Conservation (phyloP, 305 asterid species). For the Lippia alba region DNA sequence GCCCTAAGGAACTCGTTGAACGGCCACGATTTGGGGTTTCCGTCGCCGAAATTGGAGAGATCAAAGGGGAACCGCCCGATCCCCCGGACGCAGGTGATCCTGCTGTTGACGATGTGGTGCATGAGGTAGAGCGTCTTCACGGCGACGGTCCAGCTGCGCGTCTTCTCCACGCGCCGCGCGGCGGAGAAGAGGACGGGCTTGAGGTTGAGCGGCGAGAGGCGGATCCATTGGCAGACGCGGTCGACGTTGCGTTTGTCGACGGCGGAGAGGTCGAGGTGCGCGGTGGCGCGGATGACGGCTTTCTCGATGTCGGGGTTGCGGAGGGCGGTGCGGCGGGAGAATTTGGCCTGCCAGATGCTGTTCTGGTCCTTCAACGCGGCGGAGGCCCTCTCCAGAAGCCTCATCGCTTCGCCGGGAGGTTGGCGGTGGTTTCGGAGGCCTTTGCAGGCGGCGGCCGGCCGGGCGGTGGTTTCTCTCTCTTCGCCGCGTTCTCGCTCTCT, state of each 20-base stretch:
- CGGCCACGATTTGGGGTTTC: slow-evolving; percentile 46
- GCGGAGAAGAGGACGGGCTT: slow-evolving; percentile 68
- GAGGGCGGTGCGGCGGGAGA: slow-evolving; percentile 55
- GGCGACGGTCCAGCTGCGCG: slow-evolving; percentile 73
- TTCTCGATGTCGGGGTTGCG: slow-evolving; percentile 81
- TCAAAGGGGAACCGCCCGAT: slow-evolving; percentile 85
- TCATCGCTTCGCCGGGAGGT: slow-evolving; percentile 45
- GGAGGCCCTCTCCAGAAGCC: slow-evolving; percentile 76
- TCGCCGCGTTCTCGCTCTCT: background rate
- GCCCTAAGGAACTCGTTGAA: slow-evolving; percentile 60
- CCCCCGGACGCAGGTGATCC: slow-evolving; percentile 39
- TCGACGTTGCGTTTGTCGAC: slow-evolving; percentile 53
- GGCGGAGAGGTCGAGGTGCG: slow-evolving; percentile 55
- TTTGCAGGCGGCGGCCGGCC: background rate
- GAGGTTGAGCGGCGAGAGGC: slow-evolving; percentile 60
- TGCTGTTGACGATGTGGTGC: slow-evolving; percentile 58
- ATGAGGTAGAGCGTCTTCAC: slow-evolving; percentile 64
- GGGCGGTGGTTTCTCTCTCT: background rate
- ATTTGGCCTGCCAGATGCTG: slow-evolving; percentile 67
- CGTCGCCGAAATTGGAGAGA: slow-evolving; percentile 63
- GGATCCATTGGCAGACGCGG: slow-evolving; percentile 65
- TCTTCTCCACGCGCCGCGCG: slow-evolving; percentile 58
- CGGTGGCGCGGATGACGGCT: slow-evolving; percentile 77
- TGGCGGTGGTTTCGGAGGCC: background rate
- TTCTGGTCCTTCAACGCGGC: slow-evolving; percentile 66